Evolutionary conservation across 345 rosid species (phyloP), one percentile per base, ranked within the genome.

Genomic region (Eucalyptus globulus): DNA sequence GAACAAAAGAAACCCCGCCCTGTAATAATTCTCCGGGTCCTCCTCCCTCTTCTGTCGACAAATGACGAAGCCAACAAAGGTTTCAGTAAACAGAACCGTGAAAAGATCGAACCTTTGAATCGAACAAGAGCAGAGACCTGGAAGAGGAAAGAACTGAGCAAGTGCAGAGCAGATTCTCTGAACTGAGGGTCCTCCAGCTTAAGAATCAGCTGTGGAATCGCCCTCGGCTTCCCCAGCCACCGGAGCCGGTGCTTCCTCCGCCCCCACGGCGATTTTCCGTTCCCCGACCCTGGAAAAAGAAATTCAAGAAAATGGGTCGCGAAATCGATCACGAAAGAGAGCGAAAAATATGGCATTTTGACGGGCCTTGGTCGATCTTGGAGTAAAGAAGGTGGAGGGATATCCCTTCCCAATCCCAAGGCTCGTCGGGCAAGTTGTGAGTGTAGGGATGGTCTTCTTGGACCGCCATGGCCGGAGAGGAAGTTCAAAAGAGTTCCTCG

Each of bases 331-430:
- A 37, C 19, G 21, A 60, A 10, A 22, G 49, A 34, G 37, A 76
- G 58, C 58, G 45, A 21, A 76, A 40, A 40, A 76, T 47, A 76
- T 40, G 24, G 37, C 19, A 65, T n/a, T 31, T 31, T 22, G 24
- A 76, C 69, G 15, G 43, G 58, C 88, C 88, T 72, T 44, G 86
- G 31, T 72, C 40, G 37, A 31, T 40, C 27, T 50, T 24, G 60
- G 69, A 7, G 34, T 12, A 31, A 87, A 89, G 69, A 17, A 45
- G 72, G 44, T 72, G 26, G 88, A 87, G 87, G 60, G 88, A 86
- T 44, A 86, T 86, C 43, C 67, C 90, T 43, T 65, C 88, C 90
- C 90, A 89, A 47, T 86, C 90, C 90, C 88, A 89, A 31, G 90
- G 90, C 50, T 87, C 80, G 27, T 89, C 90, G 12, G 90, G 90